Base-by-base conservation (phyloP, 1,139 yeast species). In the Suzukiozyma palmioleophila region DNA sequence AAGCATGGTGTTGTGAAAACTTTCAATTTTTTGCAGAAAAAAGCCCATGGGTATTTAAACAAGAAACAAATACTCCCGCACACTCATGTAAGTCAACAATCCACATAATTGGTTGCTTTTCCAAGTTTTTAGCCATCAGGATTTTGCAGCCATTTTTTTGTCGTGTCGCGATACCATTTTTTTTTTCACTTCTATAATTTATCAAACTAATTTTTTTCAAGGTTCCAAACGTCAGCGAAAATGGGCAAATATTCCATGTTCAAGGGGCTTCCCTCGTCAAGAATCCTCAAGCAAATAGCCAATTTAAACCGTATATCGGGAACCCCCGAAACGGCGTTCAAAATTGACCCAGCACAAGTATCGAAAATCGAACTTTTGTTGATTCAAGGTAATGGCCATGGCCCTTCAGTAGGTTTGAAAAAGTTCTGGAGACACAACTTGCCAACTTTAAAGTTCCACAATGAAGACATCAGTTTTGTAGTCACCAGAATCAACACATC, bases 371-470 rank as follows among this genome's bases (percentile, higher is more conserved):
- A 68, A 46, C 47, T 68, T 26, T 48, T 58, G 30, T 49, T 65
- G 37, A 59, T 63, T 37, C 60, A 58, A 35, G 48, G 52, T 40
- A 55, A 53, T 39, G 52, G 51, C 14, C 58, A 60, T 40, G 59
- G 56, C 24, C 64, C 69, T 10, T 57, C 70, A 10, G 50, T 56
- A 13, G 76, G 76, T 1, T 55, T 71, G 43, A 64, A 60, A 49
- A 59, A 62, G 40, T 86, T 89, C 62, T 85, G 95, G 94, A 78
- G 77, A 52, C 65, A 70, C 38, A 75, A 79, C 59, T 67, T 88
- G 43, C 95, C 95, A 15, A 79, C 88, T 11, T 69, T 89, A 43
- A 84, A 81, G 56, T 89, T 85, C 61, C 90, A 87, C 64, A 89
- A 89, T 60, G 92, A 92, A 25, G 66, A 69, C 32, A 56, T 85